Conservation (phyloP, 2,329 filamentous ascomycete genomes). For the Xylaria sp. region DNA sequence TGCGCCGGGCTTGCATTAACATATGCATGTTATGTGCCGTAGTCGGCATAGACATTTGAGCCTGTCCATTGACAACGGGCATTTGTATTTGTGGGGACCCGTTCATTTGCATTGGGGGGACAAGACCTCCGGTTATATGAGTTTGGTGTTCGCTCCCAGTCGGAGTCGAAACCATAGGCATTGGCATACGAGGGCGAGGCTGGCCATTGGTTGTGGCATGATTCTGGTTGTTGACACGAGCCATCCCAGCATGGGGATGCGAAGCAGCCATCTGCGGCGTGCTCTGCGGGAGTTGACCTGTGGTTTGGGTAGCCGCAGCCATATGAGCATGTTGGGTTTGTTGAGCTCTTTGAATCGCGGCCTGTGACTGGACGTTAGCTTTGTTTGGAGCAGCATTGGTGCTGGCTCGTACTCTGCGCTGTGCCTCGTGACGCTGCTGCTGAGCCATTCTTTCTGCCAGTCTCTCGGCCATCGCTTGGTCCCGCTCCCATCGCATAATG, state of each 20-base stretch:
- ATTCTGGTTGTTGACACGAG: constrained; percentile 57
- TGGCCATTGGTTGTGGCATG: constrained; percentile 61
- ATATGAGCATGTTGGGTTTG: constrained; percentile 59
- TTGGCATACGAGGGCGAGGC: constrained; percentile 62
- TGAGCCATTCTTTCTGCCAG: constrained; percentile 69
- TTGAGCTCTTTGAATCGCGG: constrained; percentile 60
- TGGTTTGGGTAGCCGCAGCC: constrained; percentile 55
- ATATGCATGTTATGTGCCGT: constrained; percentile 63
- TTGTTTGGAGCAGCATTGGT: constrained; percentile 38
- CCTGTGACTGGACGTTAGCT: constrained; percentile 49
- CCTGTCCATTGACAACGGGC: constrained; percentile 68
- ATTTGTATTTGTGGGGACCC: constrained; percentile 77
- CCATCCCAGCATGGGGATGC: constrained; percentile 51
- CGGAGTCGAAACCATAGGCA: constrained; percentile 60
- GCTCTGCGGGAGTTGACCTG: constrained; percentile 51
- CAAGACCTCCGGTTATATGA: constrained; percentile 63
- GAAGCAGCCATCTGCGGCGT: constrained; percentile 51
- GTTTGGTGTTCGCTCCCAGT: constrained; percentile 60
- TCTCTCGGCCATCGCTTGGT: constrained; percentile 73
- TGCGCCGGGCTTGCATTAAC: constrained; percentile 72
- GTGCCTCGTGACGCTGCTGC: constrained; percentile 65
- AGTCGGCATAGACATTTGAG: constrained; percentile 67
- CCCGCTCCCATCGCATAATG: constrained; percentile 85
- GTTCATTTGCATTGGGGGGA: constrained; percentile 69
- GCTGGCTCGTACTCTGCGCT: constrained; percentile 63